Base-by-base conservation (phyloP, 2,329 filamentous ascomycete species). In the Trichophyton equinum region DNA sequence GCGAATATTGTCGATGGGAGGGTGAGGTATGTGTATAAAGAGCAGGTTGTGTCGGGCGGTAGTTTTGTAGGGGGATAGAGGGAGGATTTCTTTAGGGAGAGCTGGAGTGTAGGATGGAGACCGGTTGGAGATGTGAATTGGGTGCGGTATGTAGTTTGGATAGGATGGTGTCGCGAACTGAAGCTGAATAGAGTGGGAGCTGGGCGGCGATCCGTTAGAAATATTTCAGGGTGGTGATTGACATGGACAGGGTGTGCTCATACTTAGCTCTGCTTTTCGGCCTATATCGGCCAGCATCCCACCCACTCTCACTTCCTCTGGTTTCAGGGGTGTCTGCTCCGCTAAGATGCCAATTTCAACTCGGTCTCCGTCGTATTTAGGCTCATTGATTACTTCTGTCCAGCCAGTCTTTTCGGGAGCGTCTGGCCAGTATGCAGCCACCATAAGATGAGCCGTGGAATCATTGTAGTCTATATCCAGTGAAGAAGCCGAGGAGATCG, bases 111-210 rank as follows among this genome's bases (percentile, higher is more conserved):
- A 1, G 92, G 92, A 74, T 96, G 92, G 8, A 96, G 80, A 7
- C 92, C 91, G 0, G 85, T 86, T 1, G 91, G 91, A 1, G 77
- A 65, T n/a, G 82, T 71, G 69, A 95, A 91, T 0, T 74, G 74
- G 20, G 85, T 79, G 0, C 77, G 79, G 72, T 89, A 95, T 58
- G 75, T 80, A 11, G 76, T 72, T 1, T 75, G 72, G 13, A 82
- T 74, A 11, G 81, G 77, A 66, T 87, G 83, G 72, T 96, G 91
- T 0, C 91, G 85, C 2, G 89, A 85, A 1, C 89, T 85, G 65
- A 95, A 94, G 49, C 88, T 84, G 76, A 97, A 96, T 53, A 92
- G 77, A 0, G 89, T 88, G 1, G 88, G 81, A 44, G 87, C 87
- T 82, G 65, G 58, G 13, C 20, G 33, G 38, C 18, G 8, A 22